Conservation (phyloP, 2,329 filamentous ascomycete genomes). For the Beauveria pseudobassiana region DNA sequence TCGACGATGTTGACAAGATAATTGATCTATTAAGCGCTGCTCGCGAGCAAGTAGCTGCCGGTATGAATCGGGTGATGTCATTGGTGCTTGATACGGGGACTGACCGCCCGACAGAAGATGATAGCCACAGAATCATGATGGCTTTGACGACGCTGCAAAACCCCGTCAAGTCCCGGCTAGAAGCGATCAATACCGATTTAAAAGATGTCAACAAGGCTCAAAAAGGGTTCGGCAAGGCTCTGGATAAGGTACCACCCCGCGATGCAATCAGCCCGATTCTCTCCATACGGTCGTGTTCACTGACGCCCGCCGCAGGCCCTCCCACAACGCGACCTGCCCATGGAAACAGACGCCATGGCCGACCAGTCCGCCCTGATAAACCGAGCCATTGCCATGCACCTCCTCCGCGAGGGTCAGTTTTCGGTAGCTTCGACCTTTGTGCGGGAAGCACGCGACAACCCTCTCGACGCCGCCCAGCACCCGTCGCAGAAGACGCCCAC, state of each 20-base stretch:
- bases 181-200: constrained; percentile 70
- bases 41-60: constrained; percentile 62
- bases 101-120: constrained; percentile 22
- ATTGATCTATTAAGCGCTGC: constrained; percentile 71
- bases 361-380: constrained; percentile 74
- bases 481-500: constrained; percentile 1
- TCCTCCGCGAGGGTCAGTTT: constrained; percentile 91
- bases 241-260: constrained; percentile 60
- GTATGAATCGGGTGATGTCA: constrained; percentile 33
- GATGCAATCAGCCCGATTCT: neutral
- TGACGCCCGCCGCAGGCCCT: constrained; percentile 22
- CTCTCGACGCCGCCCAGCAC: constrained; percentile 9
- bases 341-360: constrained; percentile 72
- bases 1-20: constrained; percentile 74
- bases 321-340: constrained; percentile 56
- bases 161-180: constrained; percentile 73
- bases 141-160: constrained; percentile 80
- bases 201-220: constrained; percentile 78
- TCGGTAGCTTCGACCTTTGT: constrained; percentile 80
- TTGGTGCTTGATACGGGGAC: neutral
- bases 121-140: constrained; percentile 55
- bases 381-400: constrained; percentile 91
- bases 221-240: constrained; percentile 73
- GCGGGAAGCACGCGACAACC: constrained; percentile 52
- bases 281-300: constrained; percentile 14